These are phyloP conservation scores for Polyporus tsugae DNA, from an alignment of 1,284 basidiomycete genomes.

Conservation along the genomic window DNA sequence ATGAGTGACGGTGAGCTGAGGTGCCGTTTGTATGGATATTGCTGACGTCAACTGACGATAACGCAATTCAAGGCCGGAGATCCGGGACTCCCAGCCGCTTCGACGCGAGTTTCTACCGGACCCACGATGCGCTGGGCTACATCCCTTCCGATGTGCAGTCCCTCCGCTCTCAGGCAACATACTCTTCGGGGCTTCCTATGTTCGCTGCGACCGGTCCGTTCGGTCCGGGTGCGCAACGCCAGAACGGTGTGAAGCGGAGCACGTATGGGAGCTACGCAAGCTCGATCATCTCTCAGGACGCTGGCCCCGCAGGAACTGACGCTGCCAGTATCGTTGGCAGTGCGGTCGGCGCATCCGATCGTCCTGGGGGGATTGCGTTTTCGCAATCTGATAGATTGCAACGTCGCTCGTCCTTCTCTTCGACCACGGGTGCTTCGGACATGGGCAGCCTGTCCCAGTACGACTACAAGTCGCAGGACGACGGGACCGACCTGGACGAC, in stretches of 20 bases:
- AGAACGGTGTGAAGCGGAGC: conserved; percentile 73
- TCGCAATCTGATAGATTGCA: conserved; percentile 82
- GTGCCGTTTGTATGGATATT: conserved; percentile 21
- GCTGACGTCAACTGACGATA: conserved; percentile 36
- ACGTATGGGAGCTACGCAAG: conserved; percentile 88
- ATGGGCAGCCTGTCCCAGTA: conserved; percentile 79
- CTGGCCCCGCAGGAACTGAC: conserved; percentile 67
- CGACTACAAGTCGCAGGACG: conserved; percentile 90
- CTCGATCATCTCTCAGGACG: conserved; percentile 91
- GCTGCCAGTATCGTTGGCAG: conserved; percentile 67
- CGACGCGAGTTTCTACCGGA: conserved; percentile 94
- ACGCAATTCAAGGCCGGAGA: conserved; percentile 53
- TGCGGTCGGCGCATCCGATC: conserved; percentile 51
- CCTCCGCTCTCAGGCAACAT: conserved; percentile 92
- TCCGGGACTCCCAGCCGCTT: conserved; percentile 91
- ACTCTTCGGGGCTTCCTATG: conserved; percentile 89
- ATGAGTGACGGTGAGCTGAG: conserved; percentile 57
- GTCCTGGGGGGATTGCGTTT: conserved; percentile 73
- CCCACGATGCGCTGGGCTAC: conserved; percentile 93
- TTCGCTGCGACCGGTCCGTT: conserved; percentile 79
- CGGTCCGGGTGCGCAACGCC: conserved; percentile 67
- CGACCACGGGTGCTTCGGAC: conserved; percentile 79
- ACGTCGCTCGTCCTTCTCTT: conserved; percentile 76
- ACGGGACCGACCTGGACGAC: conserved; percentile 77
- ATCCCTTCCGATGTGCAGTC: conserved; percentile 96